These are phyloP conservation scores for Imleria badia DNA, from an alignment of 768 basidiomycete genomes.

Conservation along the genomic window DNA sequence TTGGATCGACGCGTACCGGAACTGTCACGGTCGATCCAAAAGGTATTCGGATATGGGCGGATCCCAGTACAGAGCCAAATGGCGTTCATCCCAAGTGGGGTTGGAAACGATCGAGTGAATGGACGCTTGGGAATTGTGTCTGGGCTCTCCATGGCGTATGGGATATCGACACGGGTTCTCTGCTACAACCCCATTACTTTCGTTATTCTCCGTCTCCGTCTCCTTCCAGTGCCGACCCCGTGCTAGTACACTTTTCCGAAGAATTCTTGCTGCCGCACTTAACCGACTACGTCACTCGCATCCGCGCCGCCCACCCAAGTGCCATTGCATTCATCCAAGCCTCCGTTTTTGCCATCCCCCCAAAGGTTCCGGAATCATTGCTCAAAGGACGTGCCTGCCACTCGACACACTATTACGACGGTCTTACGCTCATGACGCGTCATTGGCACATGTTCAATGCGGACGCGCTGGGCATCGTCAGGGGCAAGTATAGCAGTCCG, in stretches of 20 bases:
- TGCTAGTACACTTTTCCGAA: constrained; percentile 62
- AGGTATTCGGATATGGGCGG: constrained; percentile 76
- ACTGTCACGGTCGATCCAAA: constrained; percentile 82
- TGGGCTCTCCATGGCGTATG: constrained; percentile 93
- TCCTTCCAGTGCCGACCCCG: constrained; percentile 5
- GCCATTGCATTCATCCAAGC: constrained; percentile 91
- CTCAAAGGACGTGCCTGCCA: constrained; percentile 68
- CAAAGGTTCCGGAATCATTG: constrained; percentile 53
- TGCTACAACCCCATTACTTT: constrained; percentile 81
- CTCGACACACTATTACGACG: constrained; percentile 92
- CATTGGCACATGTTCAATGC: constrained; percentile 97
- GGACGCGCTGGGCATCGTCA: constrained; percentile 87
- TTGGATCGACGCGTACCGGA: constrained; percentile 76
- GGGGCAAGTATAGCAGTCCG: constrained; percentile 72
- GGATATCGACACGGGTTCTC: constrained; percentile 67
- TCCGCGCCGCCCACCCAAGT: constrained; percentile 70
- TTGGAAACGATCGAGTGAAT: constrained; percentile 73
- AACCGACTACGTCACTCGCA: constrained; percentile 50
- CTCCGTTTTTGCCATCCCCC: constrained; percentile 85
- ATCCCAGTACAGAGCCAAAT: constrained; percentile 47
- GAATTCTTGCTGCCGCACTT: constrained; percentile 84
- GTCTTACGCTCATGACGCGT: constrained; percentile 86
- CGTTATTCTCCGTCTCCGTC: constrained; percentile 36
- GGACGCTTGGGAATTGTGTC: constrained; percentile 75
- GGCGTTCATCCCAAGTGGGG: constrained; percentile 73